Evolutionary conservation across 306 rosid species (phyloP).

Genomic region (Cucurbita moschata): DNA sequence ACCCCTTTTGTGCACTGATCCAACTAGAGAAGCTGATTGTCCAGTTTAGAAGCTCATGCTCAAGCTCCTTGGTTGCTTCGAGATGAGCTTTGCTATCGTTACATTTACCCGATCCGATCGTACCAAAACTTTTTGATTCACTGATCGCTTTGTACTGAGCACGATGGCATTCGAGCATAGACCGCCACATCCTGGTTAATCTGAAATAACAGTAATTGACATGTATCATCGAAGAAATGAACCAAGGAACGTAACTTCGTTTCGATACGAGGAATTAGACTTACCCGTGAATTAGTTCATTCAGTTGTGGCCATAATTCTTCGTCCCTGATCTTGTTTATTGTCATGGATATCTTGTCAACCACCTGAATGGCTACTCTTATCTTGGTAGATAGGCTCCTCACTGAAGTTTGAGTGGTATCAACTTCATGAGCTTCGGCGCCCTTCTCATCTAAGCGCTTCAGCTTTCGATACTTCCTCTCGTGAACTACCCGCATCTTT

Average conservation of each 20-base stretch:
- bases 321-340: conserved; percentile 86
- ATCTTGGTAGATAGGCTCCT: conserved; percentile 79
- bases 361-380: conserved; percentile 83
- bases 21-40: conserved; percentile 67
- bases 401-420: conserved; percentile 44
- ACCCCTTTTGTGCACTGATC: conserved; percentile 81
- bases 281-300: conserved; percentile 77
- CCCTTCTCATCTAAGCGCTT: conserved; percentile 72
- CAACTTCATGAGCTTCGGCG: conserved; percentile 65
- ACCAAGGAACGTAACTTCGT: not conserved
- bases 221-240: not conserved
- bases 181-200: conserved; percentile 83
- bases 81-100: conserved; percentile 50
- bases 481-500: conserved; percentile 81
- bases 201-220: conserved; percentile 23
- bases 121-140: conserved; percentile 79
- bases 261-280: conserved; percentile 7
- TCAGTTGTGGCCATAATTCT: conserved; percentile 86
- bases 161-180: conserved; percentile 91
- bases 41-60: conserved; percentile 83
- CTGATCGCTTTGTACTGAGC: conserved; percentile 61
- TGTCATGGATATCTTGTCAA: conserved; percentile 75
- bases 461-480: conserved; percentile 62
- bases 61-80: conserved; percentile 58
- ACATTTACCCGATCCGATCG: conserved; percentile 54